Evolutionary conservation across 306 rosid genomes (phyloP), one percentile per base, ranked within the genome.

Genomic region (Prunus mume): DNA sequence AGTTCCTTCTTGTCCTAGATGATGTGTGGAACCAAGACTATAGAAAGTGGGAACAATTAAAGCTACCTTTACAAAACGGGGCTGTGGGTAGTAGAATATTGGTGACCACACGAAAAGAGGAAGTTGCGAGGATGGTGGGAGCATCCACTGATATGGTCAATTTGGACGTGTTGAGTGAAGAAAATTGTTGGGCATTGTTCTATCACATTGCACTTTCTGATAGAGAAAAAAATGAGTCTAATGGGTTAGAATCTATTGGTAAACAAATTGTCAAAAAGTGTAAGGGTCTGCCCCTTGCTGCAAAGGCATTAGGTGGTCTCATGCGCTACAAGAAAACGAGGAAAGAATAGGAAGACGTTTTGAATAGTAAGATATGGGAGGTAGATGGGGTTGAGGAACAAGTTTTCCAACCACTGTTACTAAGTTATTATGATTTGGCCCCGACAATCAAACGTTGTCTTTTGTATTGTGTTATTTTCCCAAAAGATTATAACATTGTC

Each of bases 281-380:
- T 8, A 61, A 20, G 3, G 81, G 76, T 6, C 24, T 78, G 45
- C 77, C 82, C 51, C 77, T 79, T 18, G 45, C 9, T 64, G 82
- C 77, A 25, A 78, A 79, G 41, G 3, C 27, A 2, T 73, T 79
- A 14, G 78, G 74, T 13, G 13, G 73, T 52, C 50, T 66, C 14
- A 67, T 66, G 79, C 22, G n/a, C 8, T 47, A 0, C n/a, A 47
- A 49, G 20, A n/a, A 47, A 46, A 32, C 28, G 0, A 12, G 11
- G 7, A 63, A 6, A 1, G 25, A 76, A 15, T 76, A 73, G 79
- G 19, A 76, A 32, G 49, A 34, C 1, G 18, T 76, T 52, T 28
- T 76, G 12, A 19, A 22, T 15, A 64, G 13, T 22, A 14, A 65
- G 52, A 15, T 51, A 47, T 75, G 79, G 79, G 71, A 75, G 11